These are phyloP conservation scores for Barnettozyma pratensis DNA, from an alignment of 805 yeast genomes.

Conservation along the genomic window DNA sequence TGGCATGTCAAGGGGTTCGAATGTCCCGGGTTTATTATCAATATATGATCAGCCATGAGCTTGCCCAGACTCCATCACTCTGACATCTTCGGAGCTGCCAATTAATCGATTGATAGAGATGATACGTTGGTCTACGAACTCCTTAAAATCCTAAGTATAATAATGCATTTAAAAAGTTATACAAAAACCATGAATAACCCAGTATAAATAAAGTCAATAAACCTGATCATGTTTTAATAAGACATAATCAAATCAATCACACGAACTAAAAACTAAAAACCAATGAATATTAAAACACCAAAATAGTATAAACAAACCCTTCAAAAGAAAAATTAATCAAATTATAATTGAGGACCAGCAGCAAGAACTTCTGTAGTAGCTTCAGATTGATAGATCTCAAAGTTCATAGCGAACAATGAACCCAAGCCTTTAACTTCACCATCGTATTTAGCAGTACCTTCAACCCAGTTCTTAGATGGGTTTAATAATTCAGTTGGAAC, in stretches of 20 bases:
- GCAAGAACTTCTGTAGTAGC: conserved; percentile 84
- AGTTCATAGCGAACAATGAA: conserved; percentile 76
- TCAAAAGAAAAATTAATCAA: background rate
- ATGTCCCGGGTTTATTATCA: too few species aligned
- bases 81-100: too few species aligned
- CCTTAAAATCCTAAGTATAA: too few species aligned
- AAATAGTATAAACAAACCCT: background rate
- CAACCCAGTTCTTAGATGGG: conserved; percentile 79
- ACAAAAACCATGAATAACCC: too few species aligned
- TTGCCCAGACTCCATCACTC: too few species aligned
- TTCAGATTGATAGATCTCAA: conserved; percentile 73
- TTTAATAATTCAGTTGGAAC: conserved; percentile 84
- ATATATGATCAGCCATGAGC: too few species aligned
- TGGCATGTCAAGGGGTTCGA: too few species aligned
- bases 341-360: conserved; percentile 69
- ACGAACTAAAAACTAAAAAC: background rate
- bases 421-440: conserved; percentile 65
- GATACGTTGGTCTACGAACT: too few species aligned
- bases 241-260: background rate
- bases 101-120: too few species aligned
- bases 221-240: too few species aligned
- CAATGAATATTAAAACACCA: background rate
- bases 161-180: too few species aligned
- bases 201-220: too few species aligned
- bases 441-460: conserved; percentile 46